phyloP scores from a whole-genome alignment of 108 stramenopile genomes.

The Thalassiosira profunda region DNA sequence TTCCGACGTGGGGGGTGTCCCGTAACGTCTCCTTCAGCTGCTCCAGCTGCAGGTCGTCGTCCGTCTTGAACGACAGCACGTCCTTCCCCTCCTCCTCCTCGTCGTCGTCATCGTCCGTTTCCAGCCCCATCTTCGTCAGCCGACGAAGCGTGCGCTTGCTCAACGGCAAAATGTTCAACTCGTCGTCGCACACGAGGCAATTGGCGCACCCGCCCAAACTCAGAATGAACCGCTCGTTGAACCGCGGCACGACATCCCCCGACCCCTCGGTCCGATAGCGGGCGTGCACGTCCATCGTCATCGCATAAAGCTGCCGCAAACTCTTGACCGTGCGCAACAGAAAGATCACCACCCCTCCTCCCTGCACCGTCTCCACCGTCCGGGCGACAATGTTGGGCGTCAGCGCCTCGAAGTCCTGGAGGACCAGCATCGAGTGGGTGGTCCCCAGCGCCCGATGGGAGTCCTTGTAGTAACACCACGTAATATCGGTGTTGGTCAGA shows the following conservation, averaged over 20 bases:
- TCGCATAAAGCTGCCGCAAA: conserved; percentile 97
- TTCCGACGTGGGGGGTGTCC: conserved; percentile 96
- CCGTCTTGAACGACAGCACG: conserved; percentile 57
- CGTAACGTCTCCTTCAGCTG: conserved; percentile 88
- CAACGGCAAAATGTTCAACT: conserved; percentile 98
- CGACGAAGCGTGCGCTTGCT: conserved; percentile 60
- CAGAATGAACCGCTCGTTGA: conserved; percentile 99
- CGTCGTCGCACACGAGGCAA: conserved; percentile 98
- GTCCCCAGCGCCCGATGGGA: conserved; percentile 96
- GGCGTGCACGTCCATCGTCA: conserved; percentile 99
- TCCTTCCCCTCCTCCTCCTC: not conserved
- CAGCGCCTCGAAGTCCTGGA: conserved; percentile 99
- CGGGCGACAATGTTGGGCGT: conserved; percentile 99
- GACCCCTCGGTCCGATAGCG: conserved; percentile 94
- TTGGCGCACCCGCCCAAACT: conserved; percentile 88
- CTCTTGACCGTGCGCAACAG: conserved; percentile 93
- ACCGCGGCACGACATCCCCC: conserved; percentile 92
- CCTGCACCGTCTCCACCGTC: conserved; percentile 98
- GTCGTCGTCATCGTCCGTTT: conserved; percentile 22
- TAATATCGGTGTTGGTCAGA: conserved; percentile 92
- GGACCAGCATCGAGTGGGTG: conserved; percentile 95
- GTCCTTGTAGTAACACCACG: conserved; percentile 99
- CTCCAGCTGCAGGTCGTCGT: conserved; percentile 78
- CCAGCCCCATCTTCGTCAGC: conserved; percentile 41
- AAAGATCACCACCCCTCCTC: conserved; percentile 97